Percentiles rank a stretch among this genome's conserved stretches.
Evolutionary conservation across 768 basidiomycete species (phyloP).

Genomic region (Suillus decipiens): DNA sequence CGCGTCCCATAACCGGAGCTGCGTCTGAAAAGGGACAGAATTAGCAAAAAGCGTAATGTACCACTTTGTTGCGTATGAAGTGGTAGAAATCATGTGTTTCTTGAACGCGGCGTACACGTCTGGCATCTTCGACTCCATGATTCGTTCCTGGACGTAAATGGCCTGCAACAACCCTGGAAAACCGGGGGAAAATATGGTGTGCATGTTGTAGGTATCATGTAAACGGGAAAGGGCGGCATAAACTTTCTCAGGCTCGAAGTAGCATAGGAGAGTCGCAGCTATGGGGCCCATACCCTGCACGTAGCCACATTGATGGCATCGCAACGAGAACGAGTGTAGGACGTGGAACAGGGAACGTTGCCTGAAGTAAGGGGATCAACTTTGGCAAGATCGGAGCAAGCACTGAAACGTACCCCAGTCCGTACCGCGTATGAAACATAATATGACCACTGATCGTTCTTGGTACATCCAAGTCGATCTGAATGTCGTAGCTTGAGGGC

Average conservation of each 20-base stretch:
- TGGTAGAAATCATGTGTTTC: constrained; percentile 88
- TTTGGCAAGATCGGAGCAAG: constrained; percentile 5
- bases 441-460: constrained; percentile 94
- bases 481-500: constrained; percentile 89
- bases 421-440: constrained; percentile 94
- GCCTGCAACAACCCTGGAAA: constrained; percentile 95
- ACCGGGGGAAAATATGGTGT: constrained; percentile 87
- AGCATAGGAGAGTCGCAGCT: constrained; percentile 91
- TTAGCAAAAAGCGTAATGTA: constrained; percentile 98
- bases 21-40: constrained; percentile 93
- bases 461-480: constrained; percentile 97
- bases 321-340: constrained; percentile 86
- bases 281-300: constrained; percentile 99
- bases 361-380: constrained; percentile 38
- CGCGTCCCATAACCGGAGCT: constrained; percentile 93
- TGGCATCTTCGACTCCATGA: constrained; percentile 87
- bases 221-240: constrained; percentile 85
- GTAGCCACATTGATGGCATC: constrained; percentile 88
- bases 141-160: constrained; percentile 94
- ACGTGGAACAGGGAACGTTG: constrained; percentile 96
- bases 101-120: constrained; percentile 84
- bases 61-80: constrained; percentile 98
- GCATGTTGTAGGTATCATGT: constrained; percentile 87
- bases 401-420: constrained; percentile 75
- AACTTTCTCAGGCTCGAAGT: constrained; percentile 87